Evolutionary conservation across 1,284 basidiomycete genomes (phyloP).

Genomic region (Microbotryum saponariae): DNA sequence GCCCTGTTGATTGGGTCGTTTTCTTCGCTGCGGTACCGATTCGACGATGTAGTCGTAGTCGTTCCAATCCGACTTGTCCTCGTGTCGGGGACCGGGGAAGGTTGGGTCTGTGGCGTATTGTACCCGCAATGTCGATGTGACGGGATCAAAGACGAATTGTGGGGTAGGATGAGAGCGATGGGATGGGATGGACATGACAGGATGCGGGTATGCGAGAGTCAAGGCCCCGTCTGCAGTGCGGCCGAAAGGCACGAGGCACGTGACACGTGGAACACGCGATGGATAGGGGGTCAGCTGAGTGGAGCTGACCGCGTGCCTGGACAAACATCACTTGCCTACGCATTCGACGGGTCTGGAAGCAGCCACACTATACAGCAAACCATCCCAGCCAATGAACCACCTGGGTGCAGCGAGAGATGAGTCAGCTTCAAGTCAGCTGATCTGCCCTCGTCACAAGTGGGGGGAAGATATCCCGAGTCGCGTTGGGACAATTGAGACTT

Average conservation of each 20-base stretch:
- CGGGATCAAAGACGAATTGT: constrained; percentile 27
- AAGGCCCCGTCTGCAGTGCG: constrained; percentile 3
- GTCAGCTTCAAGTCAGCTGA: neutral
- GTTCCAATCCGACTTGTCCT: constrained; percentile 6
- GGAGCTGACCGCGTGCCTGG: constrained; percentile 8
- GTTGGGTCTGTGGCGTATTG: constrained; percentile 27
- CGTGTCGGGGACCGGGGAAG: constrained; percentile 11
- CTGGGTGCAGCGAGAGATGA: neutral
- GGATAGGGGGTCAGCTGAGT: neutral
- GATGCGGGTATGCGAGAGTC: constrained; percentile 17
- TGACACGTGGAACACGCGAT: neutral
- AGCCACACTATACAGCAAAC: constrained; percentile 11
- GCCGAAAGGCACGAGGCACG: neutral
- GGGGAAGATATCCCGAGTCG: neutral
- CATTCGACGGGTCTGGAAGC: neutral
- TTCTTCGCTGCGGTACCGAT: constrained; percentile 6
- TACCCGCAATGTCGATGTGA: constrained; percentile 29
- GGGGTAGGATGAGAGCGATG: constrained; percentile 28
- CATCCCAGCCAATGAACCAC: constrained; percentile 23
- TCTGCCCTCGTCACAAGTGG: constrained; percentile 13
- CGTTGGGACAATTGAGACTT: neutral
- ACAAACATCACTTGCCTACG: neutral
- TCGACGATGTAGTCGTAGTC: constrained; percentile 17
- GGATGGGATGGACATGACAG: constrained; percentile 20
- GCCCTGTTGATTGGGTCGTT: no score